Base-by-base conservation (phyloP, 495 filamentous ascomycete species). In the Hamigera avellanea region DNA sequence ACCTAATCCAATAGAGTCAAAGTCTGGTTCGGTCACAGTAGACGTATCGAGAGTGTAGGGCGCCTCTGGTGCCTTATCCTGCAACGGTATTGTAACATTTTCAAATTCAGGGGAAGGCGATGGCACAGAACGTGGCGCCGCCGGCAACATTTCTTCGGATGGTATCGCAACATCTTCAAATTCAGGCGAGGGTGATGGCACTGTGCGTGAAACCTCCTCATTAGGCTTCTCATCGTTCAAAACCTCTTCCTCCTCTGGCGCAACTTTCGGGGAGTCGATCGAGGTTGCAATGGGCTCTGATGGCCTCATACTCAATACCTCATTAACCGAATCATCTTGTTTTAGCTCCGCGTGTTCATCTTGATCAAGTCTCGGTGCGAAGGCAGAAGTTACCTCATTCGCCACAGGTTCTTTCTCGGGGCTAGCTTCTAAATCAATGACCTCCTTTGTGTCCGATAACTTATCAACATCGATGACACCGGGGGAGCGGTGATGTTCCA, bases 391-490 rank as follows among this genome's bases (percentile, higher is more conserved):
- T 8, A 9, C 25, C 14, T 37, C 16, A 6, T 23, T 26, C 4
- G n/a, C 23, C 10, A 41, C 15, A 0, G 36, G 16, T 8, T 5
- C 26, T 8, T 48, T 14, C 6, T 56, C 51, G 6, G 40, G 43
- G 8, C 56, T 57, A 21, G 54, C 49, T 4, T 67, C 66, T 25
- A 75, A 36, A 37, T 64, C 49, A 35, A 76, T 57, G 3, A 66
- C 51, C 32, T 65, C 58, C 9, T 60, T 59, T 2, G 37, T 36
- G 1, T 52, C 43, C 16, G 56, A 37, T 13, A 49, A 19, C 18
- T 53, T 46, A 31, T 70, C 67, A 21, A 67, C 51, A 46, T 69
- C 58, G 33, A 75, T 67, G 8, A 70, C 45, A 12, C 69, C 59
- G 3, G 56, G 57, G 3, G 59, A 56, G 36, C 58, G 53, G 19